Conservation (phyloP, 2,329 filamentous ascomycete genomes). For the Ascochyta viciae-villosae region DNA sequence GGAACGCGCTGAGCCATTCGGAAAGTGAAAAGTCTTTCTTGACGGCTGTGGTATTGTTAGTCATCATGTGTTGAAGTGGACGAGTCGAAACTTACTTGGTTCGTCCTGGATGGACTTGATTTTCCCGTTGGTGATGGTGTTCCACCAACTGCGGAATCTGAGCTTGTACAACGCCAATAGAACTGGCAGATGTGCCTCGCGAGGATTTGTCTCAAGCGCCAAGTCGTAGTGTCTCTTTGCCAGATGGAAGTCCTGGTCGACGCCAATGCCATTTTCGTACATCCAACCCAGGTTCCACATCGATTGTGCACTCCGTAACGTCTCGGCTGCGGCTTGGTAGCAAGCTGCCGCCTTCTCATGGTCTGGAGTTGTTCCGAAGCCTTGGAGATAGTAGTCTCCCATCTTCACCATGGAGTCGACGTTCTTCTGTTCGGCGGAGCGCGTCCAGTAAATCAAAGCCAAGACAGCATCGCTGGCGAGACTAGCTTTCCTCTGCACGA, state of each 20-base stretch:
- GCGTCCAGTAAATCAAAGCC: slow-evolving; percentile 91
- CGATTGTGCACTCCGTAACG: slow-evolving; percentile 89
- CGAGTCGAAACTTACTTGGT: slow-evolving; percentile 65
- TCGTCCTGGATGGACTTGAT: slow-evolving; percentile 94
- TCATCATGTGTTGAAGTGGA: background rate
- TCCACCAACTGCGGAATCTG: slow-evolving; percentile 88
- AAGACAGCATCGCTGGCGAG: slow-evolving; percentile 67
- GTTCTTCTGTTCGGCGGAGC: slow-evolving; percentile 90
- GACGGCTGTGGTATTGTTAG: slow-evolving; percentile 58
- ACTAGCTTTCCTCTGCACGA: slow-evolving; percentile 51
- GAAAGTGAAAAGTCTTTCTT: slow-evolving; percentile 78
- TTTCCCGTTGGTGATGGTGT: slow-evolving; percentile 86
- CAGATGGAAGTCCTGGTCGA: slow-evolving; percentile 95
- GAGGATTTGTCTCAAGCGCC: slow-evolving; percentile 81
- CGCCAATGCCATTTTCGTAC: slow-evolving; percentile 94
- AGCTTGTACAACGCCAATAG: slow-evolving; percentile 87
- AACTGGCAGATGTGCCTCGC: slow-evolving; percentile 92
- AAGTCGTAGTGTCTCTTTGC: slow-evolving; percentile 96
- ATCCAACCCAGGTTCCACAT: slow-evolving; percentile 99
- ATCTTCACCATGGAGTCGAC: slow-evolving; percentile 96
- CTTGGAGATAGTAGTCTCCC: slow-evolving; percentile 94
- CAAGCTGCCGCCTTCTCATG: slow-evolving; percentile 89
- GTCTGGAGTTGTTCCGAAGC: slow-evolving; percentile 73
- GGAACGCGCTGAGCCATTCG: slow-evolving; percentile 88
- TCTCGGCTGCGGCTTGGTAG: slow-evolving; percentile 91